Base-by-base conservation (phyloP, 805 yeast species). In the Metschnikowia noctiluminum region DNA sequence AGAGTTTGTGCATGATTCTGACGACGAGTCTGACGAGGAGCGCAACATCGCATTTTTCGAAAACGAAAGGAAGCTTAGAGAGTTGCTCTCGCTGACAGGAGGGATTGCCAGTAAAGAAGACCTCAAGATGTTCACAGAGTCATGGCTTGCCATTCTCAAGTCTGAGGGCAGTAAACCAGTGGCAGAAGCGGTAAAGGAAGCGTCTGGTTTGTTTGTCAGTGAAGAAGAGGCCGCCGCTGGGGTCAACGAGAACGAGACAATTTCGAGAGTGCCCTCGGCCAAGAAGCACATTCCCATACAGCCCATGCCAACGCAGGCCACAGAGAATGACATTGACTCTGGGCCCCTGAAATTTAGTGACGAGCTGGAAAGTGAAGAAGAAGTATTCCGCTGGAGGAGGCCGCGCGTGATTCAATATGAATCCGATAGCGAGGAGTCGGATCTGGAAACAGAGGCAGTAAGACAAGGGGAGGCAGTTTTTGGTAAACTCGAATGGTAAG, bases 21-120 rank as follows among this genome's bases (percentile, higher is more conserved):
- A 84, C 59, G 87, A 83, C 57, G 83, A 77, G 10, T 72, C 79
- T 6, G 88, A 83, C 57, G 80, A 73, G 12, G 88, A 81, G 41
- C 70, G 71, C 37, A 80, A 76, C 44, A 60, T 58, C 2, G 72
- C 57, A 30, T 85, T 85, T 59, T 85, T 78, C 59, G 81, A 65
- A 38, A 73, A 79, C 49, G 91, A 85, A 56, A 70, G 71, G 47
- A 63, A 68, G 48, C 66, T 82, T 40, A 78, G 84, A 40, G 62
- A 60, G 31, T 53, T 73, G 51, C 57, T 73, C 35, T 54, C 51
- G 8, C 60, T 58, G 41, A 59, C 66, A 7, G 78, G 78, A 7
- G 76, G 76, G 11, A 66, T 73, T 32, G 64, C 70, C 14, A 66
- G 65, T 51, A 54, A 54, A 30, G 55, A 49, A 16, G 57, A 52